phyloP scores from a whole-genome alignment of 2,329 filamentous ascomycete genomes.

The Phialophora tarda region DNA sequence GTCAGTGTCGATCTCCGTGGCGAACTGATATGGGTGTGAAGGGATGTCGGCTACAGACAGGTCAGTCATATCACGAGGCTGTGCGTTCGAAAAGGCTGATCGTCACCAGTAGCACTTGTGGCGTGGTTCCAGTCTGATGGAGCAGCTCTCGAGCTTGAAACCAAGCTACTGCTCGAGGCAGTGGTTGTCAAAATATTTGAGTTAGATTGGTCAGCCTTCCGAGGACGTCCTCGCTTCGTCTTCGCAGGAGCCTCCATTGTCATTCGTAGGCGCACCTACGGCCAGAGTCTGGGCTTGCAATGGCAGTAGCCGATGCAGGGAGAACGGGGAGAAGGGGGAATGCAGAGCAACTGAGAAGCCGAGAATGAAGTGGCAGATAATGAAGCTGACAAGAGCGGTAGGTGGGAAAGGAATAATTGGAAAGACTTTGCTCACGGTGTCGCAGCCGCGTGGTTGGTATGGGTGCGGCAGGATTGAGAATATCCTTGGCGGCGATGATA shows the following conservation, averaged over 20 bases:
- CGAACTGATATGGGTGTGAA: slow-evolving; percentile 5
- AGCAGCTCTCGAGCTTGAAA: not conserved
- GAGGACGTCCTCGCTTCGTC: slow-evolving; percentile 1
- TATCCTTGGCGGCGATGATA: not conserved
- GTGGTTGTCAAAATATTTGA: not conserved
- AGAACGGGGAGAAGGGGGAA: not conserved
- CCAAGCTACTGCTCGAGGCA: not conserved
- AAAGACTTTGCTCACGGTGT: not conserved
- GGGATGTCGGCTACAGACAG: slow-evolving; percentile 1
- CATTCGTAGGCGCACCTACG: not conserved
- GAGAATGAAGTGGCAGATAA: not conserved
- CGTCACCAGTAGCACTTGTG: not conserved
- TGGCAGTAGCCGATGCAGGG: not conserved
- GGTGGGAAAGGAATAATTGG: not conserved
- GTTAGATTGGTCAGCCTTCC: not conserved
- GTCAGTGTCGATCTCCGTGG: slow-evolving; percentile 2
- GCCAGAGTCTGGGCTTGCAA: not conserved
- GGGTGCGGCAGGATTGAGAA: not conserved
- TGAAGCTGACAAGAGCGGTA: not conserved
- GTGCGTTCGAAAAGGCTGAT: not conserved
- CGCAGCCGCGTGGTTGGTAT: not conserved
- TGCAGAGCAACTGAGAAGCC: not conserved
- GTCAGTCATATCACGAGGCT: slow-evolving; percentile 2
- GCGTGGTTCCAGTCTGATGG: not conserved
- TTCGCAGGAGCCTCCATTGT: slow-evolving; percentile 1